Evolutionary conservation across 2,329 filamentous ascomycete species (phyloP), one percentile per base, ranked within the genome.

Genomic region (Cordyceps javanica): DNA sequence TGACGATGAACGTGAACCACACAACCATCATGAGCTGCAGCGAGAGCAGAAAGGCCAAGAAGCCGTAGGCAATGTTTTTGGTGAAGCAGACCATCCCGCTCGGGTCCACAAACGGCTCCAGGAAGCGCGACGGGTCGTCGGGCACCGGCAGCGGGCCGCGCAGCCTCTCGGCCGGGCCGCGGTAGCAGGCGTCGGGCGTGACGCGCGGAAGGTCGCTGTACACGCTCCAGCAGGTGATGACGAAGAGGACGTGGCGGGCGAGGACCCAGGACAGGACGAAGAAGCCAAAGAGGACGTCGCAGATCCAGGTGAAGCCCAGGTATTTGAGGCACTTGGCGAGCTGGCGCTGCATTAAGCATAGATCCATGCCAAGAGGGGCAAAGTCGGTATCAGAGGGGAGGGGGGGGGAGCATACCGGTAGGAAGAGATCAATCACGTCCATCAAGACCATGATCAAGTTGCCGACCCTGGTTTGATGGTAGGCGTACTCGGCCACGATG

Each of bases 261-360:
- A 89, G 68, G 61, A 97, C 80, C 93, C 93, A 97, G 50, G 85
- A 83, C 16, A 90, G 66, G 73, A 97, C 87, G 73, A 97, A 97
- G 26, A 92, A 69, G 34, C 85, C 92, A 68, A 97, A 97, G 49
- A 86, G 83, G 61, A 86, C 74, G 68, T 97, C 93, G 77, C 92
- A 96, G 55, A 87, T 73, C 3, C 75, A 86, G 61, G 85, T 83
- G 72, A 82, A 91, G 60, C 88, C 88, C 51, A 92, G 77, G 70
- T 97, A 99, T 72, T 96, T 97, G 64, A 97, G 83, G 66, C 92
- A 90, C 73, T 99, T 99, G 64, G 94, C 94, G 28, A 86, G 77
- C 91, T 95, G 61, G 2, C 8, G 5, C n/a, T n/a, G n/a, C n/a
- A n/a, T n/a, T n/a, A n/a, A n/a, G n/a, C n/a, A n/a, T n/a, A n/a